Evolutionary conservation across 257 asterid genomes (phyloP), one percentile per base, ranked within the genome.

Genomic region (Orobanche coerulescens): DNA sequence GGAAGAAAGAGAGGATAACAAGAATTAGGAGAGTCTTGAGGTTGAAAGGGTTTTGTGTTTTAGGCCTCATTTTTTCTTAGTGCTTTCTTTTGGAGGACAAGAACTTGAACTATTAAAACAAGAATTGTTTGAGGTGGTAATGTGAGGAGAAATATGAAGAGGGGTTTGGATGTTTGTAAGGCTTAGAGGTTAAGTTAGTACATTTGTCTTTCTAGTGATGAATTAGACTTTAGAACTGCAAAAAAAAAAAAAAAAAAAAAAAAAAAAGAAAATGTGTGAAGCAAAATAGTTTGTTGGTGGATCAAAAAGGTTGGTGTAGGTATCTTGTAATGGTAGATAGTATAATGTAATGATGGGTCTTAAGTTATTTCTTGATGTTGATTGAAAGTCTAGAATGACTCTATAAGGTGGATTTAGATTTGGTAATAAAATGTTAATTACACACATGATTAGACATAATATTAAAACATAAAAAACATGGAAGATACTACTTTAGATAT

Each of bases 231-330:
- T 40, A 64, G 72, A 80, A 76, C 88, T 73, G 66, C 19, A 62
- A n/a, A n/a, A n/a, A n/a, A n/a, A n/a, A n/a, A n/a, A n/a, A n/a
- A n/a, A n/a, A n/a, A n/a, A n/a, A n/a, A n/a, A n/a, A n/a, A n/a
- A n/a, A n/a, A n/a, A n/a, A n/a, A n/a, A n/a, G n/a, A 76, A 70
- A 54, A 76, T 64, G 79, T 71, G 47, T 73, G 93, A 88, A 88
- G 93, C 96, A 81, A 85, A 52, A 69, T 62, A 44, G 64, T 67
- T 69, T 80, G 84, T 65, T 78, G 87, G 87, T 80, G 72, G 77
- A 77, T 65, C 78, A 70, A 12, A 20, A 28, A 63, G 75, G 71
- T 81, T 81, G 91, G 88, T 78, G 68, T 37, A 61, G 37, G 26
- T 52, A 68, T 66, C 36, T 61, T 49, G 39, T 11, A 61, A 47